phyloP scores from a whole-genome alignment of 2,329 filamentous ascomycete genomes.

The Aspergillus fijiensis region DNA sequence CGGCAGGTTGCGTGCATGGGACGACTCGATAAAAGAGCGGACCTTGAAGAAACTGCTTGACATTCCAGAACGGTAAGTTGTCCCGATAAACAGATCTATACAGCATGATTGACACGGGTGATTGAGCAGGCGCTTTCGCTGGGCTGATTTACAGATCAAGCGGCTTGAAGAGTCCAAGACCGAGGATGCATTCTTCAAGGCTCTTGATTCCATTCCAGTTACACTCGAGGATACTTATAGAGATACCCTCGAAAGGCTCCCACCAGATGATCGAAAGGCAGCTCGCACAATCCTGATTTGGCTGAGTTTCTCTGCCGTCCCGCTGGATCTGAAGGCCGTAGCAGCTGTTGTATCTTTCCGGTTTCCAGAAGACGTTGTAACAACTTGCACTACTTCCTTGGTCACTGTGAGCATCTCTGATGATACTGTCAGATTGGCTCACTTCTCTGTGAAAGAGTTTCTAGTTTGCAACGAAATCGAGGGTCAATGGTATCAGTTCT shows the following conservation, averaged over 20 bases:
- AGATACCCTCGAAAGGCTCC: neutral
- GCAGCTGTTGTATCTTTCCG: neutral
- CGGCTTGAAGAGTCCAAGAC: neutral
- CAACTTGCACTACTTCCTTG: conserved; percentile 1
- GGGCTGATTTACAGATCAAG: conserved; percentile 6
- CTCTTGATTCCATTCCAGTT: neutral
- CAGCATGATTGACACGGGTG: neutral
- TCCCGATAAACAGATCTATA: neutral
- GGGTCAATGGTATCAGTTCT: neutral
- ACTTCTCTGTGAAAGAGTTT: conserved; percentile 11
- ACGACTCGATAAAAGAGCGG: neutral
- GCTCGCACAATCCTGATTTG: conserved; percentile 1
- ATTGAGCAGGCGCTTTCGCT: conserved; percentile 6
- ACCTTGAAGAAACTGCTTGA: neutral
- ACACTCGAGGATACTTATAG: conserved; percentile 5
- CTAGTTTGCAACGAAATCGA: neutral
- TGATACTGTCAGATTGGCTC: conserved; percentile 1
- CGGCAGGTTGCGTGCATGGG: neutral
- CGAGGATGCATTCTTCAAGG: neutral
- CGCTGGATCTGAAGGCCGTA: neutral
- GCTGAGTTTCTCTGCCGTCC: conserved; percentile 1
- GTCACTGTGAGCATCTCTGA: neutral
- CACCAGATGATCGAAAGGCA: neutral
- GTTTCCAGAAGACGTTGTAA: neutral
- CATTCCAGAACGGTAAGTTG: conserved; percentile 1